Base-by-base conservation (phyloP, 2,329 filamentous ascomycete species). In the Helicocarpus griseus region DNA sequence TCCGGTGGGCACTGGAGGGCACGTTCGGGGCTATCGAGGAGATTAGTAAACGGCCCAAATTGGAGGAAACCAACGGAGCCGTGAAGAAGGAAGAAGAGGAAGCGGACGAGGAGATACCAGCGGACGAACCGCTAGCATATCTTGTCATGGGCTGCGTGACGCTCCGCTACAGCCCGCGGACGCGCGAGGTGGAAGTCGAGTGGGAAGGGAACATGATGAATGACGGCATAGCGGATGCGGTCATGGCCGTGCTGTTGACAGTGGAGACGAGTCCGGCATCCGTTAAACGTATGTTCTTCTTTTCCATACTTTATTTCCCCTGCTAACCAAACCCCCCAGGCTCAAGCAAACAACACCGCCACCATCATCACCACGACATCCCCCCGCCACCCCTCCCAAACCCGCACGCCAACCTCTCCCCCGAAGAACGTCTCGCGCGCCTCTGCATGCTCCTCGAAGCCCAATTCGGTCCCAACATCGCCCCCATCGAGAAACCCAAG, bases 201-300 rank as follows among this genome's bases (percentile, higher is more conserved):
- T 98, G 93, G 93, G 91, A 97, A 67, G 93, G 90, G 53, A 98
- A 97, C 66, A 87, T 95, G 73, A 84, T 96, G 63, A 98, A 97
- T 67, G 93, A 98, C 64, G 88, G 89, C 54, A 94, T 98, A 62
- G 93, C 93, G n/a, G 93, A 98, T 69, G 89, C 93, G 14, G 86
- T 97, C 50, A 88, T 97, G 77, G 89, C 89, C 0, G 89, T 96
- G 2, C 77, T 98, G 9, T 82, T 95, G 60, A 90, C 87, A 0
- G 87, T 95, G 21, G 93, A 98, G 70, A 94, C 86, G 68, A 95
- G 87, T 50, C 93, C 91, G 4, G 93, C 93, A 13, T 91, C 93
- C 11, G 91, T 98, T 48, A 94, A 93, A 71, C 87, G 89, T 87
- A 76, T 70, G 78, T 71, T 57, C 31, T 46, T 43, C 39, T 36